Percentiles rank a stretch among this genome's conserved stretches.
phyloP scores from a whole-genome alignment of 2,329 filamentous ascomycete species.

The Aspergillus sojae region DNA sequence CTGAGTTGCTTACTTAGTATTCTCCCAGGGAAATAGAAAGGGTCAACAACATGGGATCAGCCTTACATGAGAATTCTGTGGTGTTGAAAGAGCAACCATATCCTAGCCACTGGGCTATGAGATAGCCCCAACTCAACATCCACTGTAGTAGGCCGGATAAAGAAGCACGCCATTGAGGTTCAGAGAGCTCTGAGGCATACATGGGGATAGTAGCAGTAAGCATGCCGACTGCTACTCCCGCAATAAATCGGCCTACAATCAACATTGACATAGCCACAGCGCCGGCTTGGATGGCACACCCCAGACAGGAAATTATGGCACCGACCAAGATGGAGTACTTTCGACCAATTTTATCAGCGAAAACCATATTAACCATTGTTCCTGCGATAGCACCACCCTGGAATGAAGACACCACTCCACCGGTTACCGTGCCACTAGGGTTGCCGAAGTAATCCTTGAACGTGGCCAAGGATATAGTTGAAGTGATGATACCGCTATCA shows the following conservation, averaged over 20 bases:
- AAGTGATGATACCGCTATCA: slow-evolving; percentile 36
- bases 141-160: slow-evolving; percentile 35
- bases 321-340: slow-evolving; percentile 3
- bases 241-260: slow-evolving; percentile 33
- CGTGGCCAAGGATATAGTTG: slow-evolving; percentile 31
- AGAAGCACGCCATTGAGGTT: slow-evolving; percentile 33
- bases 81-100: slow-evolving; percentile 35
- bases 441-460: slow-evolving; percentile 30
- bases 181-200: slow-evolving; percentile 37
- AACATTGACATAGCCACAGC: slow-evolving; percentile 31
- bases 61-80: slow-evolving; percentile 17
- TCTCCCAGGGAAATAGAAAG: background rate
- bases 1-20: slow-evolving; percentile 4
- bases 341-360: slow-evolving; percentile 4
- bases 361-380: slow-evolving; percentile 9
- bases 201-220: slow-evolving; percentile 33
- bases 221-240: slow-evolving; percentile 30
- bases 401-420: slow-evolving; percentile 43
- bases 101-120: slow-evolving; percentile 43
- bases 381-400: slow-evolving; percentile 35
- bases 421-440: slow-evolving; percentile 23
- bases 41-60: background rate
- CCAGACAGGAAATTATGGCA: slow-evolving; percentile 1
- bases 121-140: slow-evolving; percentile 43
- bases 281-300: slow-evolving; percentile 29